A percentile compares a stretch with the other conserved stretches of the same genome.
These are phyloP conservation scores for Ambrosia trifida DNA, from an alignment of 129 eudicot species.

Conservation along the genomic window DNA sequence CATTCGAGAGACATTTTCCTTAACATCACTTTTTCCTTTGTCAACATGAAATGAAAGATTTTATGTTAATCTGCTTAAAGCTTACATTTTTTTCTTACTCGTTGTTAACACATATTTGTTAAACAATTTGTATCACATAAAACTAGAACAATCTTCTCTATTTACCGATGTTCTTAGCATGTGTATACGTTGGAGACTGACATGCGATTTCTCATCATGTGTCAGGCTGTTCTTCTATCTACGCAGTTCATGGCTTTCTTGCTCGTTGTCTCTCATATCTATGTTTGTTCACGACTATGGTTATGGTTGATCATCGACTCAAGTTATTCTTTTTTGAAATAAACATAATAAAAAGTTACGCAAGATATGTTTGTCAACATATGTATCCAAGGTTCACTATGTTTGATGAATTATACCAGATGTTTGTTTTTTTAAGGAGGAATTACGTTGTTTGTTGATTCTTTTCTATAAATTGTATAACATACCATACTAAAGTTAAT, in stretches of 20 bases:
- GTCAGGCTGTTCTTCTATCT: conserved; percentile 82
- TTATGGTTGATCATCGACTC: conserved; percentile 67
- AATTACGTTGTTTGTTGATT: conserved; percentile 32
- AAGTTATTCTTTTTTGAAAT: conserved; percentile 16
- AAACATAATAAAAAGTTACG: conserved; percentile 9
- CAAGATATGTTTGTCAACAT: not conserved
- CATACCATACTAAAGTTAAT: conserved; percentile 32
- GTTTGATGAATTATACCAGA: conserved; percentile 1
- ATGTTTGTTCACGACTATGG: conserved; percentile 80
- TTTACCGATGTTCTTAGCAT: conserved; percentile 74
- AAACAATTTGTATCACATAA: too few relatives aligned
- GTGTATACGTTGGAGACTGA: conserved; percentile 61
- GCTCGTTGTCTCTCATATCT: conserved; percentile 63
- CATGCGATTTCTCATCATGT: conserved; percentile 83
- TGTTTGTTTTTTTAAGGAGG: conserved; percentile 14
- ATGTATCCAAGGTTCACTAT: not conserved
- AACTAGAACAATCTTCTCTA: conserved; percentile 62
- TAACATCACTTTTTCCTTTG: too few relatives aligned
- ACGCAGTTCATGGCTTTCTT: conserved; percentile 65
- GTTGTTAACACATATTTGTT: too few relatives aligned
- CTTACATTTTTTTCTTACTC: too few relatives aligned
- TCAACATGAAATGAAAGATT: too few relatives aligned
- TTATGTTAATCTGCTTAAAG: too few relatives aligned
- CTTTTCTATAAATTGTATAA: conserved; percentile 29
- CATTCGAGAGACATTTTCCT: too few relatives aligned